phyloP scores from a whole-genome alignment of 192 early-diverging fungal genomes.

The Mortierella alpina region DNA sequence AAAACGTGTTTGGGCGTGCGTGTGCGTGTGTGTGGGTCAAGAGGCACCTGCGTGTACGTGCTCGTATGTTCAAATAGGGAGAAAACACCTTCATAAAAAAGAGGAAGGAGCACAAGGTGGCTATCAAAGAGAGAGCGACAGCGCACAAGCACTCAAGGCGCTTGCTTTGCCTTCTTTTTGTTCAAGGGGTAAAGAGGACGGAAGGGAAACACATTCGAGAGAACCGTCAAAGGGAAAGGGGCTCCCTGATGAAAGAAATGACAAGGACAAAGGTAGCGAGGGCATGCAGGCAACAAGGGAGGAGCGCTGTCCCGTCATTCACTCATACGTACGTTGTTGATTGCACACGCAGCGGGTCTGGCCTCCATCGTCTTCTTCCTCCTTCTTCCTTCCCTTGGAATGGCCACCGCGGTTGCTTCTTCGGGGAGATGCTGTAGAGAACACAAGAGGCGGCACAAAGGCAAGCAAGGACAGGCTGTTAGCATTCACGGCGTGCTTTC shows the following conservation, averaged over 20 bases:
- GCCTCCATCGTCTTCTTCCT: conserved; percentile 60
- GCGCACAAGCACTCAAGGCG: no score
- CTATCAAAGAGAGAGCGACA: background rate
- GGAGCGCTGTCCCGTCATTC: background rate
- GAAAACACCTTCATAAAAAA: no score
- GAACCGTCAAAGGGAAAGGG: background rate
- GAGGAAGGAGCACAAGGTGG: background rate
- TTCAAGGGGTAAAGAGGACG: background rate
- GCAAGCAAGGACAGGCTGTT: no score
- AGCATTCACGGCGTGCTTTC: no score
- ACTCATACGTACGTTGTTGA: conserved; percentile 58
- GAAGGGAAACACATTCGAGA: conserved; percentile 3
- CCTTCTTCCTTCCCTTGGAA: conserved; percentile 37
- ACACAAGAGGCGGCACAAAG: background rate
- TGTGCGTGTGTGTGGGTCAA: no score
- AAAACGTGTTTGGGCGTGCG: no score
- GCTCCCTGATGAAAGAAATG: background rate
- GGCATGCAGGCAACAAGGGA: background rate
- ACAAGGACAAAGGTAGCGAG: background rate
- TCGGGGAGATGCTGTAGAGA: conserved; percentile 39
- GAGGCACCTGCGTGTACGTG: no score
- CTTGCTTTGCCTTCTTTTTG: no score
- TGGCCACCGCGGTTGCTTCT: conserved; percentile 49
- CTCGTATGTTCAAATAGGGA: no score
- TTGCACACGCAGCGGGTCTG: conserved; percentile 65